phyloP scores from a whole-genome alignment of 2,329 filamentous ascomycete species.

The Penicillium sp. region DNA sequence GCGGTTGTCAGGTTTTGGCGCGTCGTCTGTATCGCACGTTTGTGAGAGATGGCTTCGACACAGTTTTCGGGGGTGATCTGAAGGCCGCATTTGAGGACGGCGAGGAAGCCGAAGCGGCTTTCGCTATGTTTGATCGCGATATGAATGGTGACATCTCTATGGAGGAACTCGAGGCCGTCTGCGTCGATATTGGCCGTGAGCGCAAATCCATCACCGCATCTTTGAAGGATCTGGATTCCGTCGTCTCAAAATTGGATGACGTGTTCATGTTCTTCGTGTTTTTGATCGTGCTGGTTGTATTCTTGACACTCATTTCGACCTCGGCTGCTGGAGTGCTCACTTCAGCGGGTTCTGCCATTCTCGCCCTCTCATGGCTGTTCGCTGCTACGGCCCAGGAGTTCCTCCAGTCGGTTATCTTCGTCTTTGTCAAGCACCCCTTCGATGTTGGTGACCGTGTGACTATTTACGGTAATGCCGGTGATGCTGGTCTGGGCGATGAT shows the following conservation, averaged over 20 bases:
- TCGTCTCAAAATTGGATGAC: conserved; percentile 83
- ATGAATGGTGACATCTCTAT: conserved; percentile 95
- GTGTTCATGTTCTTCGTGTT: conserved; percentile 85
- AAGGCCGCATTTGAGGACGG: conserved; percentile 73
- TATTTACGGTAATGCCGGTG: conserved; percentile 85
- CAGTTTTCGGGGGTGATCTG: conserved; percentile 74
- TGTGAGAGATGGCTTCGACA: conserved; percentile 70
- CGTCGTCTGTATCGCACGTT: conserved; percentile 87
- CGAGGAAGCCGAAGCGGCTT: conserved; percentile 86
- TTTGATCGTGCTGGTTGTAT: conserved; percentile 78
- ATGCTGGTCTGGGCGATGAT: conserved; percentile 76
- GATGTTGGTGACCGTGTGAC: conserved; percentile 92
- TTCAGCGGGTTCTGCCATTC: conserved; percentile 80
- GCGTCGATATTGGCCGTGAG: conserved; percentile 90
- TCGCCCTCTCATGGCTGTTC: conserved; percentile 90
- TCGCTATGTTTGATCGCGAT: conserved; percentile 92
- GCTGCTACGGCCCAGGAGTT: conserved; percentile 93
- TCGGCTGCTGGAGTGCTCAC: conserved; percentile 90
- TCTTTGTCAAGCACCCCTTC: conserved; percentile 96
- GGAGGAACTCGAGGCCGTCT: conserved; percentile 89
- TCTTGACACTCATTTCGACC: conserved; percentile 83
- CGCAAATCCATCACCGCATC: conserved; percentile 94
- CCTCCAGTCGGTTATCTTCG: conserved; percentile 88
- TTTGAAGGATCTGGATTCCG: conserved; percentile 89
- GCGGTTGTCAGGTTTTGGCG: conserved; percentile 77